Evolutionary conservation across 2,329 filamentous ascomycete species (phyloP).

Genomic region (Aspergillus japonicus): DNA sequence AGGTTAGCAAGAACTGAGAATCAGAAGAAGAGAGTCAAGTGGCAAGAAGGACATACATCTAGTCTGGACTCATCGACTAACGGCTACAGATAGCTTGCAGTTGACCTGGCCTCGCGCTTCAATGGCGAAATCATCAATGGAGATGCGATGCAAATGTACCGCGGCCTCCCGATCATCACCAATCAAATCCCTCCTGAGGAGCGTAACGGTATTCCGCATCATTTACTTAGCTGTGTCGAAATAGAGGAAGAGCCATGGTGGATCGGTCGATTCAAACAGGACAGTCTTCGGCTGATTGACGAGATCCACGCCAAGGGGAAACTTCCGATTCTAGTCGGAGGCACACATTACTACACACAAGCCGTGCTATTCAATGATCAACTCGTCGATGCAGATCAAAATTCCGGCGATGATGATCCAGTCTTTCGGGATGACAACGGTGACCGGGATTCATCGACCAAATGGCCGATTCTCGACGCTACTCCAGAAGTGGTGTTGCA

Average conservation of each 20-base stretch:
- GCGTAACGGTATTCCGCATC: constrained; percentile 77
- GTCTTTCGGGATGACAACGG: constrained; percentile 18
- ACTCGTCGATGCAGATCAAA: constrained; percentile 48
- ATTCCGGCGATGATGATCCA: constrained; percentile 22
- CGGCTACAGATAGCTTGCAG: constrained; percentile 66
- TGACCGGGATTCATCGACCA: constrained; percentile 31
- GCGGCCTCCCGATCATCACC: constrained; percentile 86
- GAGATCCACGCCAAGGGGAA: constrained; percentile 77
- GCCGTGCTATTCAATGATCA: constrained; percentile 78
- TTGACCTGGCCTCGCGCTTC: constrained; percentile 78
- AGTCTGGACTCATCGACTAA: constrained; percentile 21
- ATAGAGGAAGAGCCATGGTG: constrained; percentile 79
- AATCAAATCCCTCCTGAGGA: constrained; percentile 83
- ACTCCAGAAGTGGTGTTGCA: constrained; percentile 69
- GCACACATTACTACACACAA: constrained; percentile 94
- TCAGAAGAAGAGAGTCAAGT: not conserved
- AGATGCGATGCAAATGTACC: constrained; percentile 97
- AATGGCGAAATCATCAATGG: constrained; percentile 95
- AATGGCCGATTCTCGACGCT: constrained; percentile 70
- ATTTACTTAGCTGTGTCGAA: constrained; percentile 77
- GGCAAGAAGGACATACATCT: not conserved
- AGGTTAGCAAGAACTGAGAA: constrained; percentile 55
- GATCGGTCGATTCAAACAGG: constrained; percentile 71
- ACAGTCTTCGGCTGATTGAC: constrained; percentile 66
- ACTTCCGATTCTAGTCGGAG: constrained; percentile 86